Conservation (phyloP, 306 rosid species). For the Argentina anserina region DNA sequence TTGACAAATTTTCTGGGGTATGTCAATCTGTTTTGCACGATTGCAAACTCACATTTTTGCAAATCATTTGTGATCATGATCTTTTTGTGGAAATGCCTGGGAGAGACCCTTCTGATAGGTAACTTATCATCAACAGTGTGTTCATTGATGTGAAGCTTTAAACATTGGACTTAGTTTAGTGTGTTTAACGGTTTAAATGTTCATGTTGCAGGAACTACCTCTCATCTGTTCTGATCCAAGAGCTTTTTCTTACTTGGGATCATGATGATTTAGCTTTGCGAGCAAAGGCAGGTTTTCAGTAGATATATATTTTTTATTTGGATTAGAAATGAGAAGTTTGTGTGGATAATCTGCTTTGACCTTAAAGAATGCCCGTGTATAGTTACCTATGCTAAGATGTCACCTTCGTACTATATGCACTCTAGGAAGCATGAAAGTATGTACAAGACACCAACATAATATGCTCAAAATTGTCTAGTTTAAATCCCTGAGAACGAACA, state of each 20-base stretch:
- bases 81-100: constrained; percentile 99
- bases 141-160: not conserved
- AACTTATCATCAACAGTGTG: constrained; percentile 12
- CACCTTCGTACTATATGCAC: not conserved
- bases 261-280: constrained; percentile 93
- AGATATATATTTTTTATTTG: not conserved
- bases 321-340: constrained; percentile 23
- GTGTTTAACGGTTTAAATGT: constrained; percentile 10
- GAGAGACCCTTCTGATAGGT: constrained; percentile 99
- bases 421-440: not conserved
- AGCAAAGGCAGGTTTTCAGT: constrained; percentile 55
- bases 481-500: not conserved
- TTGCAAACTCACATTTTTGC: constrained; percentile 91
- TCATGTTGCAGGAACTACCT: constrained; percentile 76
- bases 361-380: not conserved
- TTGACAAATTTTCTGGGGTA: constrained; percentile 94
- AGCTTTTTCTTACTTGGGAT: constrained; percentile 95
- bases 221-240: constrained; percentile 94
- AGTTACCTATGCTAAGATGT: not conserved
- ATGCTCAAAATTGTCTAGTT: not conserved
- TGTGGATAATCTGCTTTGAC: constrained; percentile 3
- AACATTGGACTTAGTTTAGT: constrained; percentile 1
- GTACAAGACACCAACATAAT: not conserved
- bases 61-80: constrained; percentile 91
- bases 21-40: constrained; percentile 93